Evolutionary conservation across 495 filamentous ascomycete genomes (phyloP).

Genomic region (Xylaria nigripes): DNA sequence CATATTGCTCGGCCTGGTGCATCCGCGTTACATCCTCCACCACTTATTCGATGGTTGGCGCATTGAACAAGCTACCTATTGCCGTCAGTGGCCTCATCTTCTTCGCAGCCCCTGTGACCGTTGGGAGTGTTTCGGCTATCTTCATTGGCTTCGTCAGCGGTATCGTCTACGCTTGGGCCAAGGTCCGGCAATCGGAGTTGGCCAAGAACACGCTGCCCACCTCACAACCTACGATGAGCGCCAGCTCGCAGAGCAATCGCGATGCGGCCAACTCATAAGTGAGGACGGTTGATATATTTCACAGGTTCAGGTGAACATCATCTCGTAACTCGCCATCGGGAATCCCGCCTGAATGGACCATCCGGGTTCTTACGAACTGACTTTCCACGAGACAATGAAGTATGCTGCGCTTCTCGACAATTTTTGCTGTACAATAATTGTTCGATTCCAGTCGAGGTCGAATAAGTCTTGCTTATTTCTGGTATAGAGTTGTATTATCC

Average conservation of each 20-base stretch:
- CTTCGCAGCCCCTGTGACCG: constrained; percentile 90
- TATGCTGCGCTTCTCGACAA: not conserved
- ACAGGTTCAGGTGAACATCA: not conserved
- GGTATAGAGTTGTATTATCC: constrained; percentile 24
- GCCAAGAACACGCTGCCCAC: constrained; percentile 62
- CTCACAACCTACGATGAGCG: constrained; percentile 65
- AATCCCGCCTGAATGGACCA: constrained; percentile 13
- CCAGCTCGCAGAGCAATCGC: constrained; percentile 84
- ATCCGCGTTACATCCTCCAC: constrained; percentile 94
- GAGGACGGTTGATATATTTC: not conserved
- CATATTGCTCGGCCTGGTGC: constrained; percentile 97
- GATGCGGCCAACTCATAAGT: constrained; percentile 53
- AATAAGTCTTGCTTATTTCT: constrained; percentile 15
- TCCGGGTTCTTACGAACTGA: constrained; percentile 1
- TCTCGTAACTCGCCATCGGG: constrained; percentile 6
- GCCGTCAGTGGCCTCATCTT: constrained; percentile 86
- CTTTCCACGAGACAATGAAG: not conserved
- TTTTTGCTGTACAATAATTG: constrained; percentile 24
- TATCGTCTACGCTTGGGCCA: constrained; percentile 85
- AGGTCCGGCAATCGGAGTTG: constrained; percentile 67
- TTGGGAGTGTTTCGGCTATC: constrained; percentile 85
- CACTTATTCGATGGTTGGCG: constrained; percentile 97
- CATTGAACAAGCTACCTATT: constrained; percentile 95
- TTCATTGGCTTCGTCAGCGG: constrained; percentile 82
- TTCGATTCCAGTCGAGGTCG: constrained; percentile 14